Evolutionary conservation across 768 basidiomycete genomes (phyloP), one percentile per base, ranked within the genome.

Genomic region (Gloeostereum incarnatum): DNA sequence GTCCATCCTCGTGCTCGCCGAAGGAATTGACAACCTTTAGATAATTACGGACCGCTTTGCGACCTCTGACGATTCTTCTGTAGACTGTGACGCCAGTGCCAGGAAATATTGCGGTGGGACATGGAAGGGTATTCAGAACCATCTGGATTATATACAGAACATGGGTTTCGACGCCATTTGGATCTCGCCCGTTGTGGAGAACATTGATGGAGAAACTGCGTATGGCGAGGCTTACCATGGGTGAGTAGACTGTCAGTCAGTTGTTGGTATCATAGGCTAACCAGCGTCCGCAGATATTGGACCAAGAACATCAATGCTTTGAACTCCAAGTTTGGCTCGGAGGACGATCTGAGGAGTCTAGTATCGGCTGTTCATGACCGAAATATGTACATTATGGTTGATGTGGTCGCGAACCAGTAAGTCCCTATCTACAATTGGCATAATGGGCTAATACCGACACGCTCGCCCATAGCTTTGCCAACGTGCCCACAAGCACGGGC

Each of bases 141-240:
- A 82, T 50, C 68, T 88, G 20, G 80, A 83, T 50, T 88, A 88
- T 50, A 83, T 88, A 45, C 73, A 81, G 46, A 49, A 65, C 29
- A 75, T 81, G 52, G 84, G 83, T 2, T 85, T 84, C 55, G 81
- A 82, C 35, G 80, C 82, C 54, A 62, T 83, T 31, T 85, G 81
- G 82, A 83, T 82, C 43, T 81, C 79, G 38, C 84, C 84, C 3
- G 65, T 85, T 16, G 73, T 73, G 14, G 60, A 73, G 52, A 83
- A 83, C 50, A 71, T 77, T 35, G 62, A 75, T 18, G 71, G 69
- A 0, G 47, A 62, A 31, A 80, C 78, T 1, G 59, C 68, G 2
- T 81, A 81, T 49, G 81, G 83, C 20, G 75, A 82, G 45, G 64
- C 80, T 11, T 87, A 86, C 50, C 83, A 85, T 47, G 81, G 82